phyloP scores from a whole-genome alignment of 192 early-diverging fungal genomes.

The Coemansia sp. region DNA sequence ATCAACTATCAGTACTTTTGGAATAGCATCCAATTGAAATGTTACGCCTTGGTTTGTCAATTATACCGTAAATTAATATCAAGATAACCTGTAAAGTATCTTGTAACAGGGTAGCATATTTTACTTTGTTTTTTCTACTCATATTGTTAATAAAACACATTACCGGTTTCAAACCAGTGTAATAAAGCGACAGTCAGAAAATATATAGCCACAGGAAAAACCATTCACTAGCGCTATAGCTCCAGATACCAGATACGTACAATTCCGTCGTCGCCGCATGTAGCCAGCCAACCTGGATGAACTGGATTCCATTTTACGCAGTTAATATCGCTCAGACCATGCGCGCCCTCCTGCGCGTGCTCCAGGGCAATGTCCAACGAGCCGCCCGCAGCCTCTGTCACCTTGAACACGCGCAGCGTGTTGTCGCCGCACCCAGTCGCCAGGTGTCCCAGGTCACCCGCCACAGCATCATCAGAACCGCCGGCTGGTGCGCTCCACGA shows the following conservation, averaged over 20 bases:
- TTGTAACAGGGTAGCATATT: too few relatives aligned
- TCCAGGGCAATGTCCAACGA: constrained; percentile 24
- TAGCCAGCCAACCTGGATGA: constrained; percentile 69
- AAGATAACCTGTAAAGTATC: too few relatives aligned
- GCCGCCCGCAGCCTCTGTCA: background rate
- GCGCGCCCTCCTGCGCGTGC: constrained; percentile 59
- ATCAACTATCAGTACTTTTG: too few relatives aligned
- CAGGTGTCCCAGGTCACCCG: constrained; percentile 56
- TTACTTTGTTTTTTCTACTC: too few relatives aligned
- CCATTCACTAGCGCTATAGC: background rate
- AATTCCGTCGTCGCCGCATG: constrained; percentile 88
- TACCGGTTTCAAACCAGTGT: too few relatives aligned
- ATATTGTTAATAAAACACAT: too few relatives aligned
- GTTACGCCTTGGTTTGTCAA: too few relatives aligned
- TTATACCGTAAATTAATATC: too few relatives aligned
- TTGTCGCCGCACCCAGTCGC: constrained; percentile 88
- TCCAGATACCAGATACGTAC: constrained; percentile 76
- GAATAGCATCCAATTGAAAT: too few relatives aligned
- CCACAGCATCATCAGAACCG: background rate
- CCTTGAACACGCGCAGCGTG: constrained; percentile 63
- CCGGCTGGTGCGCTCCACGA: constrained; percentile 63
- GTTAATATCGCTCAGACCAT: constrained; percentile 89
- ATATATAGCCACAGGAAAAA: too few relatives aligned
- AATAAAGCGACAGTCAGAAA: too few relatives aligned
- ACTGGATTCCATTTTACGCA: constrained; percentile 82